Percentiles rank a stretch among this genome's conserved stretches.
Conservation (phyloP, 1,284 basidiomycete genomes). For the Singerocomus rubriflavus region DNA sequence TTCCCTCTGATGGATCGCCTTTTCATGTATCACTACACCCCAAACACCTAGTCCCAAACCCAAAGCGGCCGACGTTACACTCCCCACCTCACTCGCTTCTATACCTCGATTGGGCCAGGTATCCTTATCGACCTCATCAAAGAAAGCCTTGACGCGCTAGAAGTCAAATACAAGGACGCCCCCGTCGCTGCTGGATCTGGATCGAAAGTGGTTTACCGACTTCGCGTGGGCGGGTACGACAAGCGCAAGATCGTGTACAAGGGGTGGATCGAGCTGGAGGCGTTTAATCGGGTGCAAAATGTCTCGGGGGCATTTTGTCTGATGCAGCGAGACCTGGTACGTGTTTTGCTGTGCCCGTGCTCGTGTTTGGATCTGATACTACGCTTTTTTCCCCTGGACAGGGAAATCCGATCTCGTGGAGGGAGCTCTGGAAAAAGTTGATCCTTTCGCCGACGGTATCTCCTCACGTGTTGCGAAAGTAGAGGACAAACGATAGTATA, state of each 20-base stretch:
- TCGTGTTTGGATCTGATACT: slow-evolving; percentile 2
- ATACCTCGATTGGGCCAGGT: slow-evolving; percentile 53
- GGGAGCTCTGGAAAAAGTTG: slow-evolving; percentile 65
- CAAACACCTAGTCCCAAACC: slow-evolving; percentile 61
- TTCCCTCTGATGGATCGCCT: not conserved
- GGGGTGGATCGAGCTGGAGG: slow-evolving; percentile 67
- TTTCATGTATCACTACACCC: not conserved
- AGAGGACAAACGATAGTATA: not conserved
- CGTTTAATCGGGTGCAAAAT: slow-evolving; percentile 45
- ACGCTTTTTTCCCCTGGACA: slow-evolving; percentile 23
- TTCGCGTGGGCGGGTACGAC: slow-evolving; percentile 66
- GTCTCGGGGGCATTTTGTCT: slow-evolving; percentile 58
- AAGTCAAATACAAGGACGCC: slow-evolving; percentile 50
- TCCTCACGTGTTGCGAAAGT: slow-evolving; percentile 51
- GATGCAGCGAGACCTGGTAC: slow-evolving; percentile 61
- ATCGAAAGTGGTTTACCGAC: slow-evolving; percentile 31
- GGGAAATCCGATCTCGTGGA: slow-evolving; percentile 76
- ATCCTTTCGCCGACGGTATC: slow-evolving; percentile 48
- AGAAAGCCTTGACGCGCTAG: slow-evolving; percentile 45
- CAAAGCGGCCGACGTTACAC: slow-evolving; percentile 65
- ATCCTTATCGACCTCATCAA: slow-evolving; percentile 51
- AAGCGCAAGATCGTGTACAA: slow-evolving; percentile 58
- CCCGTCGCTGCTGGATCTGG: slow-evolving; percentile 18
- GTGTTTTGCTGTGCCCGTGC: slow-evolving; percentile 17
- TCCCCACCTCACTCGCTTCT: slow-evolving; percentile 75